Evolutionary conservation across 345 rosid genomes (phyloP).

Genomic region (Durio zibethinus): DNA sequence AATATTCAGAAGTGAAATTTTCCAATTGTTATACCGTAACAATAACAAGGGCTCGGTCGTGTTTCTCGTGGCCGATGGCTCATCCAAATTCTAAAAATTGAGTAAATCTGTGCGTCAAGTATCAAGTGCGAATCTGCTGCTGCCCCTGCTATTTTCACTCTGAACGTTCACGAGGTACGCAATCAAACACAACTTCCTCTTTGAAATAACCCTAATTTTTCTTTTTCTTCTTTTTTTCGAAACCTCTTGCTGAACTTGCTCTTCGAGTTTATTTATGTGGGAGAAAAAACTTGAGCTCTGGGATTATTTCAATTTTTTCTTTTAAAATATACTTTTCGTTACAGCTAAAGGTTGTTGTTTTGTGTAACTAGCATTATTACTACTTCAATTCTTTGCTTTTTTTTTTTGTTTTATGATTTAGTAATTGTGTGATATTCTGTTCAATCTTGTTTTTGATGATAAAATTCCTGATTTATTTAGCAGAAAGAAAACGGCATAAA

Average conservation of each 20-base stretch:
- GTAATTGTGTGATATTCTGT: neutral
- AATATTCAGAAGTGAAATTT: neutral
- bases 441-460: neutral
- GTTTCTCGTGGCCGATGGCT: neutral
- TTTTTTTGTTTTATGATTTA: neutral
- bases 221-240: neutral
- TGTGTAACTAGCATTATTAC: neutral
- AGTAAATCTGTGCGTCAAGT: neutral
- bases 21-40: neutral
- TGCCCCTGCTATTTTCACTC: neutral
- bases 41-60: neutral
- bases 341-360: neutral
- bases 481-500: neutral
- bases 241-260: neutral
- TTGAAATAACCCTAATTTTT: neutral
- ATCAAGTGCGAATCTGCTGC: neutral
- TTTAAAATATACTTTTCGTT: neutral
- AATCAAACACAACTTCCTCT: neutral
- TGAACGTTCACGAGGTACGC: neutral
- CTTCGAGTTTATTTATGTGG: neutral
- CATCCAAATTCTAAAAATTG: neutral
- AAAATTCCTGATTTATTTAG: neutral
- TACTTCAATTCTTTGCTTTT: too few species aligned
- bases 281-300: neutral
- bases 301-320: neutral